Percentiles rank a stretch among this genome's conserved stretches.
Evolutionary conservation across 225 moss, liverwort and hornwort genomes (phyloP).

Genomic region (Pseudoscleropodium purum): DNA sequence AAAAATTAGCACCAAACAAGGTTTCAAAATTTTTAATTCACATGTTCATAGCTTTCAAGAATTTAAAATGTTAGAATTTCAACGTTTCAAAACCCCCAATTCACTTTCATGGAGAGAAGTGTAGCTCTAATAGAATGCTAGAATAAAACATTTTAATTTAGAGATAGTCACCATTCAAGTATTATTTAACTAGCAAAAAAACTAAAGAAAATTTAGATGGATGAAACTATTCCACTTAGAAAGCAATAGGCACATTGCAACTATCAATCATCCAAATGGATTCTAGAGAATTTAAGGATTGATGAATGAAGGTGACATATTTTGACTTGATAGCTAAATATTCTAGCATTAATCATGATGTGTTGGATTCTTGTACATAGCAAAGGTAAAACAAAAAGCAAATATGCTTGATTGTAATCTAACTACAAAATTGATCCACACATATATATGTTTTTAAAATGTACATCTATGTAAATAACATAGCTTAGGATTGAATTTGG

Average conservation of each 20-base stretch:
- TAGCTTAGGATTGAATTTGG: neutral
- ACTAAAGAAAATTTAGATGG: neutral
- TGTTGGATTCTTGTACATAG: neutral
- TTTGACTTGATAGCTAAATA: neutral
- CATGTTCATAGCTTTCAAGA: no score
- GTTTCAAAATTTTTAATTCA: no score
- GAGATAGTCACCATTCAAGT: neutral
- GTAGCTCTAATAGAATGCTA: no score
- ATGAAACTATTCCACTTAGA: neutral
- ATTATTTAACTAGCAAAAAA: neutral
- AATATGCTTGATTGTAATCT: neutral
- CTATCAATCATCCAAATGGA: neutral
- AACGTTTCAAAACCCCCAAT: no score
- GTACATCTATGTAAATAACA: neutral
- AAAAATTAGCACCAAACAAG: no score
- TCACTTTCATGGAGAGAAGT: no score
- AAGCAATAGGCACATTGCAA: neutral
- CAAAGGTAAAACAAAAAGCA: neutral
- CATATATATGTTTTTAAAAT: neutral
- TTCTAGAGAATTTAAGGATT: neutral
- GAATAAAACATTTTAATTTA: no score
- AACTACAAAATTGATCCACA: neutral
- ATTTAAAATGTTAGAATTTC: no score
- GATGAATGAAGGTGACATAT: neutral
- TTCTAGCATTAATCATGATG: neutral